Base-by-base conservation (phyloP, 768 basidiomycete genomes). In the Gyrodon lividus region DNA sequence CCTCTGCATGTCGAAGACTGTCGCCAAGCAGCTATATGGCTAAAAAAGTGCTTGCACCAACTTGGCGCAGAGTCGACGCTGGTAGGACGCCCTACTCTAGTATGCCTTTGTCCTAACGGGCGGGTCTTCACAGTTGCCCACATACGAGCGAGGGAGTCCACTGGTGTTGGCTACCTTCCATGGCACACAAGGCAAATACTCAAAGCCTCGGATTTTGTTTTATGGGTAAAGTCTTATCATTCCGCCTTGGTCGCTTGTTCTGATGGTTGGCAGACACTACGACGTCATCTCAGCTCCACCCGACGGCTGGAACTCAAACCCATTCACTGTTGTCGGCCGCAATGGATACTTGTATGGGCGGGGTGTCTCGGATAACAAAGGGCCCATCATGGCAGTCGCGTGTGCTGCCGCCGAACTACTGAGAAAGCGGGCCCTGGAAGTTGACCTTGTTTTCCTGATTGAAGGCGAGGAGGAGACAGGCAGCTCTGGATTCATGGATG, bases 391-490 rank as follows among this genome's bases (percentile, higher is more conserved):
- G 54, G 93, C 95, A 1, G 79, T 86, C 14, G 97, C 96, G 0
- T 91, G 84, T 58, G 97, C 97, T 1, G 92, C 87, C 10, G 89
- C 93, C 0, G 83, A 89, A 19, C 66, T 98, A 39, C 78, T 94
- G 3, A 75, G 83, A 23, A 74, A 76, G 12, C 77, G 92, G 1
- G 79, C 84, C 10, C 79, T 99, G 3, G 90, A 81, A 20, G 78
- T 94, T 0, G 97, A 99, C 63, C 66, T 99, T 1, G 84, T 98
- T 5, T 84, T 98, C 65, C 69, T 98, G 46, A 84, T 98, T 14
- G 97, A 99, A 70, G 97, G 97, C 0, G 96, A 98, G 65, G 97
- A 97, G 65, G 97, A 99, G 67, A 84, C 83, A n/a, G 96, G 96
- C 1, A 96, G 93, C 64, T 68, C 76, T 5, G 93, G 95, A 0